Conservation (phyloP, 2,329 filamentous ascomycete genomes). For the Akanthomyces muscarius region DNA sequence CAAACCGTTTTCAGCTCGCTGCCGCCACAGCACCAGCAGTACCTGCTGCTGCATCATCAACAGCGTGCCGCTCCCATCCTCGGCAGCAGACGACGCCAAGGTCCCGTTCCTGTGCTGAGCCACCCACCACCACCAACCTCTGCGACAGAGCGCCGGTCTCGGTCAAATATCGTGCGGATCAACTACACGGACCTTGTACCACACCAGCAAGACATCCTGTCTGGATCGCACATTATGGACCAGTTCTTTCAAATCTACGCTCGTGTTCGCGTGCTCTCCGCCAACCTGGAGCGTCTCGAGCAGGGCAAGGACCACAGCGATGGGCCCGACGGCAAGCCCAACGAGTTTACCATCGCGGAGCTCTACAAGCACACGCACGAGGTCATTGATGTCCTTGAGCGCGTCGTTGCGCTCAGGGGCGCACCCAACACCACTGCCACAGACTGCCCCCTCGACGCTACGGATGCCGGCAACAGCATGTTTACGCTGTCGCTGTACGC, state of each 20-base stretch:
- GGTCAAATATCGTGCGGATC: not conserved
- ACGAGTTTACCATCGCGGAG: conserved; percentile 37
- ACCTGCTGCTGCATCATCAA: not conserved
- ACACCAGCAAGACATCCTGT: conserved; percentile 18
- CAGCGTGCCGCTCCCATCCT: not conserved
- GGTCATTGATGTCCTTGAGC: conserved; percentile 17
- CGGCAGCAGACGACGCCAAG: not conserved
- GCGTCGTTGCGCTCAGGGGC: conserved; percentile 1
- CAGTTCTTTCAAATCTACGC: conserved; percentile 37
- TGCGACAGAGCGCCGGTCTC: not conserved
- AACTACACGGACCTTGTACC: not conserved
- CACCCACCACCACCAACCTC: not conserved
- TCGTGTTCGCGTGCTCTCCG: conserved; percentile 35
- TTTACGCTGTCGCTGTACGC: conserved; percentile 38
- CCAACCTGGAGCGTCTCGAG: conserved; percentile 27
- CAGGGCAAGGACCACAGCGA: conserved; percentile 19
- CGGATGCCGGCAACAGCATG: conserved; percentile 36
- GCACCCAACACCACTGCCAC: not conserved
- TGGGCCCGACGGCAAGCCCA: conserved; percentile 23
- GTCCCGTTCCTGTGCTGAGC: not conserved
- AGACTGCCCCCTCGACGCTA: conserved; percentile 22
- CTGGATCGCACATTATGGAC: conserved; percentile 33
- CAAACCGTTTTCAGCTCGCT: conserved; percentile 1
- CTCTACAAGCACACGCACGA: conserved; percentile 38
- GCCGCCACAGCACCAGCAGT: not conserved